Conservation (phyloP, 768 basidiomycete species). For the Chalciporus chontae region DNA sequence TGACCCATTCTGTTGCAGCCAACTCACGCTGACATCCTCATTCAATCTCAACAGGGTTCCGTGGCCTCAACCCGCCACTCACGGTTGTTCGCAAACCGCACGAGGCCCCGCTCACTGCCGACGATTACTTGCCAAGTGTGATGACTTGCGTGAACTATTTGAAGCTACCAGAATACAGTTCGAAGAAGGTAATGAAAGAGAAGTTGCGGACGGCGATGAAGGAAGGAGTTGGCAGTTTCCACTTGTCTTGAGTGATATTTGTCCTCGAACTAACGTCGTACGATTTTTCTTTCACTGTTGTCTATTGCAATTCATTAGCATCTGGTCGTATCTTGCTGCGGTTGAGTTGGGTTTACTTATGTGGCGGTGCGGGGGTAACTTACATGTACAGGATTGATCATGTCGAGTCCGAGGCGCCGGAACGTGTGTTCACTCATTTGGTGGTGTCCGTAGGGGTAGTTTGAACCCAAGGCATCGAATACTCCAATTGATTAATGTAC, state of each 20-base stretch:
- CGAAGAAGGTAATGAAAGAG: constrained; percentile 77
- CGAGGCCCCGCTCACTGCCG: constrained; percentile 84
- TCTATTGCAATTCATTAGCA: constrained; percentile 7
- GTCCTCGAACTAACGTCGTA: constrained; percentile 18
- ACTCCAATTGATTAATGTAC: constrained; percentile 22
- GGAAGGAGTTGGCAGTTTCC: constrained; percentile 96
- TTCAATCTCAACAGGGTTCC: constrained; percentile 63
- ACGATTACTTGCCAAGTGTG: constrained; percentile 94
- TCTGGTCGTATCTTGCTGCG: constrained; percentile 9
- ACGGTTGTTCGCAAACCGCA: constrained; percentile 98
- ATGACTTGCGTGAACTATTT: constrained; percentile 99
- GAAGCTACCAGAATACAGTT: constrained; percentile 94
- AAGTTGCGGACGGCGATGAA: constrained; percentile 83
- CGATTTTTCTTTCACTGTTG: constrained; percentile 5
- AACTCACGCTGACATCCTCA: neutral
- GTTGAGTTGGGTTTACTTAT: neutral
- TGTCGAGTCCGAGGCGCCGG: constrained; percentile 22
- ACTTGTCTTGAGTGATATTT: constrained; percentile 67
- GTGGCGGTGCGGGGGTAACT: constrained; percentile 5
- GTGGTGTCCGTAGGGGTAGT: neutral
- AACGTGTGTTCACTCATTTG: constrained; percentile 12
- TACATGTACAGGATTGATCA: neutral
- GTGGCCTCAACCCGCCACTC: constrained; percentile 87
- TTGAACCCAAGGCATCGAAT: neutral
- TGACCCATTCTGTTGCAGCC: neutral